A percentile compares a stretch with the other conserved stretches of the same genome.
Evolutionary conservation across 1,284 basidiomycete genomes (phyloP).

Genomic region (Peniophora sp.): DNA sequence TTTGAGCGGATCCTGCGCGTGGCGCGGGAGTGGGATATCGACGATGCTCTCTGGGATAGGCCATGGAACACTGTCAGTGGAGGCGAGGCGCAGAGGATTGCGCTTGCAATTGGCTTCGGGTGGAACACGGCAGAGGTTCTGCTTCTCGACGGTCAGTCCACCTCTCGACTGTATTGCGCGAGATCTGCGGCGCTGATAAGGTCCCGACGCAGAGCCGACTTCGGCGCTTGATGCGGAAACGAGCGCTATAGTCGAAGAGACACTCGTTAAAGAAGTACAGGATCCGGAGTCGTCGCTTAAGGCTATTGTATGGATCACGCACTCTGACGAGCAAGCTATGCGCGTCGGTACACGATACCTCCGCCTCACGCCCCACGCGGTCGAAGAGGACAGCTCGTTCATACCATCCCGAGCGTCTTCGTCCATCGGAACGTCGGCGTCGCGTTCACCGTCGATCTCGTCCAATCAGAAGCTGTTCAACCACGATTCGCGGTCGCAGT

Average conservation of each 20-base stretch:
- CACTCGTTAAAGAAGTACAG: constrained; percentile 44
- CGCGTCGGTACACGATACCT: constrained; percentile 67
- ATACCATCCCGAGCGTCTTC: not conserved
- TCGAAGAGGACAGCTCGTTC: constrained; percentile 32
- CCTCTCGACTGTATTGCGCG: not conserved
- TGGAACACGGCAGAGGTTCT: constrained; percentile 71
- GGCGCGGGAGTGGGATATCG: constrained; percentile 62
- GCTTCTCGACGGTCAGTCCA: constrained; percentile 70
- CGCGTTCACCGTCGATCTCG: not conserved
- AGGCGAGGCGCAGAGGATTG: constrained; percentile 78
- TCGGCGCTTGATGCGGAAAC: constrained; percentile 76
- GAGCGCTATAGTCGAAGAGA: constrained; percentile 56
- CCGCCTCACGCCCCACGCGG: constrained; percentile 37
- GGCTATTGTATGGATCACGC: constrained; percentile 82
- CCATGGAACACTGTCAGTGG: constrained; percentile 75
- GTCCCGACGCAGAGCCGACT: constrained; percentile 59
- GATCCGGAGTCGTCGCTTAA: constrained; percentile 45
- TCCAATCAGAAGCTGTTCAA: not conserved
- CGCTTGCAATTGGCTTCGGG: constrained; percentile 66
- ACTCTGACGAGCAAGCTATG: constrained; percentile 71
- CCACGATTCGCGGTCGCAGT: not conserved
- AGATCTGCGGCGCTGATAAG: not conserved
- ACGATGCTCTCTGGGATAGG: constrained; percentile 64
- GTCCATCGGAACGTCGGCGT: not conserved
- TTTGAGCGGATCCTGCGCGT: constrained; percentile 44